Evolutionary conservation across 495 filamentous ascomycete genomes (phyloP), one percentile per base, ranked within the genome.

Genomic region (Letharia columbiana): DNA sequence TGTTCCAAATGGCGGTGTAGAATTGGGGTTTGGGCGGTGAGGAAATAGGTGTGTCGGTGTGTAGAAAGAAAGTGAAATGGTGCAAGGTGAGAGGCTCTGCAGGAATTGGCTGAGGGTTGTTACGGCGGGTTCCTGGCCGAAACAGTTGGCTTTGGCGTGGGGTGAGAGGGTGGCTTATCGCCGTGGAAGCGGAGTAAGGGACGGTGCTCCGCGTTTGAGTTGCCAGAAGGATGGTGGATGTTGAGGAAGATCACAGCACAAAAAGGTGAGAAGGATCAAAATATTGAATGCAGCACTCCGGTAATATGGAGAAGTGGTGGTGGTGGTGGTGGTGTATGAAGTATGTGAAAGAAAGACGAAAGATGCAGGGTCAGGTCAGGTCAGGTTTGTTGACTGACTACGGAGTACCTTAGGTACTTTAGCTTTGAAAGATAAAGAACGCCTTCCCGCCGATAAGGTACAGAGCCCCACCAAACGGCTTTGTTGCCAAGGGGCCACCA

Each of bases 1-100:
- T 37, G 12, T 42, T 35, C 45, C 39, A 42, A 62, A 54, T 66
- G 63, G 63, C 63, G 63, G 63, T 65, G 37, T 64, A 33, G n/a
- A 58, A 33, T 56, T 23, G 47, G 57, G 41, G 39, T 15, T 52
- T 52, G 49, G 23, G 49, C 49, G 23, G 23, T 52, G 49, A 52
- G 3, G n/a, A 23, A 12, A 1, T 49, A 23, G 45, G 20, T 49
- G 18, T 49, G 18, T 49, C 18, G 1, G 7, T n/a, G 20, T 49
- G 6, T 49, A 8, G 4, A 45, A 4, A 45, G 17, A 18, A 2
- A 13, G 41, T 3, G 12, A 42, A 47, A 4, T 28, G 23, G 23
- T 28, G 23, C 23, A 28, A 28, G 23, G 23, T 28, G 23, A 1
- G 23, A 4, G 45, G 4, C 7, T n/a, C 20, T 49, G 18, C 45